Base-by-base conservation (phyloP, 129 eudicot species). In the Artemisia tridentata region DNA sequence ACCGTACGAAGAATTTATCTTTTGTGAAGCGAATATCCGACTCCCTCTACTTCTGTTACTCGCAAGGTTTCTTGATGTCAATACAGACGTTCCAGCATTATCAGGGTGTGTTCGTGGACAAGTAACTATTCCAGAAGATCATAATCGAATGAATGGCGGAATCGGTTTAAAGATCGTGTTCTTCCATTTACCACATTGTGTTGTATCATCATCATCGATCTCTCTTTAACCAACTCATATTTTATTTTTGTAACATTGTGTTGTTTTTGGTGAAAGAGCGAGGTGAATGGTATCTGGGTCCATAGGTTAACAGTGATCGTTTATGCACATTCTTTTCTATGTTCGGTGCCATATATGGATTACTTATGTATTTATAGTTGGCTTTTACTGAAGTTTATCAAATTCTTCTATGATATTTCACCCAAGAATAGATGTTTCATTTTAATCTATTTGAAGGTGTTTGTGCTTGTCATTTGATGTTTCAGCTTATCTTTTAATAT, bases 21-120 rank as follows among this genome's bases (percentile, higher is more conserved):
- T 90, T 87, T 72, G 99, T 90, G 84, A 93, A 90, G 84, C 75
- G 84, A 50, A 93, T 90, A 17, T 88, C 97, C 9, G 99, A 93
- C 51, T 93, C 90, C 76, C 99, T 80, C 74, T 93, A 71, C 85
- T 93, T 38, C 93, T 93, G 11, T 76, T 86, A 69, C 68, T 93
- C 61, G 89, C 87, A 11, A 81, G 89, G 88, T 82, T 68, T 76
- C 72, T 93, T 4, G 99, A 93, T 20, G 72, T 93, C 21, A 90
- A 87, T 52, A 74, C 97, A 3, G 99, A 93, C 63, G 86, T 87
- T 29, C 99, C 99, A 9, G 97, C 96, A 13, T 67, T 93, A 61
- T 86, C 96, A 0, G 86, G 83, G 48, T 93, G 89, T 60, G 96
- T 93, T 48, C 88, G 65, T 55, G 72, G 88, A 18, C 90, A 85